A percentile compares a stretch with the other conserved stretches of the same genome.
These are phyloP conservation scores for Lasiodiplodia hormozganensis DNA, from an alignment of 2,329 filamentous ascomycete genomes.

Conservation along the genomic window DNA sequence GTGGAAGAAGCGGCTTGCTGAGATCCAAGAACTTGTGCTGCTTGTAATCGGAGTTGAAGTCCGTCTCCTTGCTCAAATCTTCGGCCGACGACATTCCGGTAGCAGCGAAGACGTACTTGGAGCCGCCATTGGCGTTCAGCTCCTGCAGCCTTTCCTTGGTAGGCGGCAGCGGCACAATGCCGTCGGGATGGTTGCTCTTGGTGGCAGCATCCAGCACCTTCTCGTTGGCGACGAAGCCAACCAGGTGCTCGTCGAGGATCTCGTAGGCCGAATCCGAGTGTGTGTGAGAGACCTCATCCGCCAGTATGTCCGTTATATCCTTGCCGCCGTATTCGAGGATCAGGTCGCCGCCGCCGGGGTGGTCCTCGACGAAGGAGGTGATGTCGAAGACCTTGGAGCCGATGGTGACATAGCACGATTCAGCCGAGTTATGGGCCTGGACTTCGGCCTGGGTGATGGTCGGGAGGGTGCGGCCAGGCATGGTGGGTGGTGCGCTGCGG, in stretches of 20 bases:
- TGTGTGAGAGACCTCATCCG: slow-evolving; percentile 80
- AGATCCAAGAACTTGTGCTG: slow-evolving; percentile 94
- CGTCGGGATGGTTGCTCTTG: slow-evolving; percentile 55
- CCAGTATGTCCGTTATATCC: slow-evolving; percentile 82
- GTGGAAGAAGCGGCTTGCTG: slow-evolving; percentile 80
- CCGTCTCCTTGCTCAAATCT: slow-evolving; percentile 86
- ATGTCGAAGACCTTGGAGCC: slow-evolving; percentile 93
- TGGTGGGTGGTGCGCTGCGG: slow-evolving; percentile 46
- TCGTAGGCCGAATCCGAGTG: slow-evolving; percentile 97
- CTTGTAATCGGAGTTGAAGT: slow-evolving; percentile 77
- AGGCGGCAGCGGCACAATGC: slow-evolving; percentile 62
- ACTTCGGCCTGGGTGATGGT: slow-evolving; percentile 84
- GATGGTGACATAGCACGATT: slow-evolving; percentile 93
- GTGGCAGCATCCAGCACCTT: slow-evolving; percentile 60
- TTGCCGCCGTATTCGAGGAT: slow-evolving; percentile 90
- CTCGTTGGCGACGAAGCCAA: slow-evolving; percentile 77
- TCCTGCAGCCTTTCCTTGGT: slow-evolving; percentile 54
- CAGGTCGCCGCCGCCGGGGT: slow-evolving; percentile 88
- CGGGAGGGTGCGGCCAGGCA: slow-evolving; percentile 83
- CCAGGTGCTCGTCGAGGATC: slow-evolving; percentile 82
- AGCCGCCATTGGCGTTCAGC: slow-evolving; percentile 58
- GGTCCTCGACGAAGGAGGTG: slow-evolving; percentile 86
- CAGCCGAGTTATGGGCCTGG: slow-evolving; percentile 75
- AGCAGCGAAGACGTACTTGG: slow-evolving; percentile 58
- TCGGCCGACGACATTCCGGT: slow-evolving; percentile 92